A percentile compares a stretch with the other conserved stretches of the same genome.
These are phyloP conservation scores for Sphenostylis stenocarpa DNA, from an alignment of 306 rosid genomes.

Conservation along the genomic window DNA sequence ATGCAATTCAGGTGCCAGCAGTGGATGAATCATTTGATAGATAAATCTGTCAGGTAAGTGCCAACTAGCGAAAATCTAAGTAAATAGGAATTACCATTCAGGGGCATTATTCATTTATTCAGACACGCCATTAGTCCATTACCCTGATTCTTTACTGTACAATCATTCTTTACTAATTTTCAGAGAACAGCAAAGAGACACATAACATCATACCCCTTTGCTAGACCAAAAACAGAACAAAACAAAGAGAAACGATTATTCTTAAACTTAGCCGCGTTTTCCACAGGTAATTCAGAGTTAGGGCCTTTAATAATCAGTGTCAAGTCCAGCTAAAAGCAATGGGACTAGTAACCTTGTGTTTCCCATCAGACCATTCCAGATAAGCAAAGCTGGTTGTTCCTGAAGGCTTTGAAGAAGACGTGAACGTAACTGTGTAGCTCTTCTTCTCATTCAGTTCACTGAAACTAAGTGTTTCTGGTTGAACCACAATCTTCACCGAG, in stretches of 20 bases:
- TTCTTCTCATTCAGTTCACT: constrained; percentile 48
- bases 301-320: constrained; percentile 26
- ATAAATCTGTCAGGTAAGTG: background rate
- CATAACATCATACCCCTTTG: constrained; percentile 21
- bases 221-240: constrained; percentile 14
- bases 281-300: constrained; percentile 23
- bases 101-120: background rate
- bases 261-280: background rate
- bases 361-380: constrained; percentile 89
- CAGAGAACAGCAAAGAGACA: constrained; percentile 20
- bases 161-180: constrained; percentile 23
- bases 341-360: constrained; percentile 70
- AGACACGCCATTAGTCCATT: background rate
- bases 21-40: background rate
- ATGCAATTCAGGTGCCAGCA: background rate
- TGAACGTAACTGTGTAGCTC: constrained; percentile 70
- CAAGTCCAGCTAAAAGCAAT: constrained; percentile 83
- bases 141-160: constrained; percentile 34
- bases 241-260: constrained; percentile 10
- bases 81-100: constrained; percentile 11
- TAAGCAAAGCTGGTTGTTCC: constrained; percentile 64
- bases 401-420: constrained; percentile 52
- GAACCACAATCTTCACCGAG: constrained; percentile 63
- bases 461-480: constrained; percentile 69
- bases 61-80: background rate